Evolutionary conservation across 306 rosid genomes (phyloP).

Genomic region (Abrus precatorius): DNA sequence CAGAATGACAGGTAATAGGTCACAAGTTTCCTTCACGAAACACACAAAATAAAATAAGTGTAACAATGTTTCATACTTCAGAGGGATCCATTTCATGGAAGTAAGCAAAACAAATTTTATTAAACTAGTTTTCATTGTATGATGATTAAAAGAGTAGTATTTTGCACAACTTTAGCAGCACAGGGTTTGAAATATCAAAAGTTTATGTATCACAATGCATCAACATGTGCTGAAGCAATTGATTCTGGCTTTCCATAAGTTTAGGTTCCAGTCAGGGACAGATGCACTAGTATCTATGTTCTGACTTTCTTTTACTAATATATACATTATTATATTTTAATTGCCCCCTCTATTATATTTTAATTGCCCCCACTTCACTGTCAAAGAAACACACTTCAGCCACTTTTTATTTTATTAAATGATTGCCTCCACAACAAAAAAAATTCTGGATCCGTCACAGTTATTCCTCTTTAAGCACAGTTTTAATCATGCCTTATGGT

Average conservation of each 20-base stretch:
- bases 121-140: constrained; percentile 7
- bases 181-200: constrained; percentile 16
- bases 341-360: no score
- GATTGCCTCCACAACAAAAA: no score
- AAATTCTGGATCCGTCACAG: no score
- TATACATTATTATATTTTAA: no score
- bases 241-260: constrained; percentile 8
- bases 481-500: neutral
- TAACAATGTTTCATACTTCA: constrained; percentile 14
- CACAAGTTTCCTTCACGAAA: constrained; percentile 32
- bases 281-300: no score
- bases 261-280: neutral
- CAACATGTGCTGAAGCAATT: constrained; percentile 15
- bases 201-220: neutral
- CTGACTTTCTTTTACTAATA: no score
- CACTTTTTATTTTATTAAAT: no score
- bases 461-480: constrained; percentile 25
- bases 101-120: constrained; percentile 8
- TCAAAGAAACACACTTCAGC: no score
- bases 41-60: neutral
- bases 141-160: constrained; percentile 4
- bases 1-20: constrained; percentile 34
- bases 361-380: no score
- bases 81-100: neutral
- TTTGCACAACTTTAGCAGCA: constrained; percentile 1